phyloP scores from a whole-genome alignment of 352 stramenopile genomes.

The Globisporangium apiculatum region DNA sequence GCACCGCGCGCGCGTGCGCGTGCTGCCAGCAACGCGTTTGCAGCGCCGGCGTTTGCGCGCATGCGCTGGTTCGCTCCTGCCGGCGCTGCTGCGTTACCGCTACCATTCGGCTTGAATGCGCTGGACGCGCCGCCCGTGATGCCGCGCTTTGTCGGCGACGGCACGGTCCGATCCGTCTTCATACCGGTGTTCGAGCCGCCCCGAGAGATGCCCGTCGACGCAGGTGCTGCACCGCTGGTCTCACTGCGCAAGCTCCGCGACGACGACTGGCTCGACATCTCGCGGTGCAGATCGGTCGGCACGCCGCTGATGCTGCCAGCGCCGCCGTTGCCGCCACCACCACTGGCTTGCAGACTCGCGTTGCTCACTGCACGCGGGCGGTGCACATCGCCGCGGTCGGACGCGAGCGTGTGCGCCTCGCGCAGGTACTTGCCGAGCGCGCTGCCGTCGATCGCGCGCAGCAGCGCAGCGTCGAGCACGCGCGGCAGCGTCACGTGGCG shows the following conservation, averaged over 20 bases:
- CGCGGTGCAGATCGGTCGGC: conserved; percentile 35
- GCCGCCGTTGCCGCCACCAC: background rate
- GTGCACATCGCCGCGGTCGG: conserved; percentile 12
- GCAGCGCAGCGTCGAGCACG: conserved; percentile 29
- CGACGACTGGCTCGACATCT: conserved; percentile 39
- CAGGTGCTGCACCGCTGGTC: conserved; percentile 2
- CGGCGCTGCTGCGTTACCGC: conserved; percentile 9
- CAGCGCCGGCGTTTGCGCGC: conserved; percentile 37
- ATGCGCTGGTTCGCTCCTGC: conserved; percentile 21
- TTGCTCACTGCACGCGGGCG: conserved; percentile 21
- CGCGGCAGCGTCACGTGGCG: conserved; percentile 33
- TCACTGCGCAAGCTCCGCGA: conserved; percentile 26
- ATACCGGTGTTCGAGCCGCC: conserved; percentile 9
- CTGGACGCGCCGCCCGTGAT: conserved; percentile 14
- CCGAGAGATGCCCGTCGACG: conserved; percentile 5
- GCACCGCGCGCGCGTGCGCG: conserved; percentile 55
- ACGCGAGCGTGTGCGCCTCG: conserved; percentile 35
- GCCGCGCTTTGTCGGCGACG: conserved; percentile 46
- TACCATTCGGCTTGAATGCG: conserved; percentile 16
- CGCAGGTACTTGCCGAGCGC: conserved; percentile 48
- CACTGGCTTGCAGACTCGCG: conserved; percentile 19
- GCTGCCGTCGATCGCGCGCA: conserved; percentile 42
- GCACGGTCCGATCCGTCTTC: conserved; percentile 27
- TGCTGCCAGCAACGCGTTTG: conserved; percentile 67
- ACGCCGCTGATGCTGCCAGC: conserved; percentile 15